Conservation (phyloP, 805 yeast species). For the Lachancea dasiensis region DNA sequence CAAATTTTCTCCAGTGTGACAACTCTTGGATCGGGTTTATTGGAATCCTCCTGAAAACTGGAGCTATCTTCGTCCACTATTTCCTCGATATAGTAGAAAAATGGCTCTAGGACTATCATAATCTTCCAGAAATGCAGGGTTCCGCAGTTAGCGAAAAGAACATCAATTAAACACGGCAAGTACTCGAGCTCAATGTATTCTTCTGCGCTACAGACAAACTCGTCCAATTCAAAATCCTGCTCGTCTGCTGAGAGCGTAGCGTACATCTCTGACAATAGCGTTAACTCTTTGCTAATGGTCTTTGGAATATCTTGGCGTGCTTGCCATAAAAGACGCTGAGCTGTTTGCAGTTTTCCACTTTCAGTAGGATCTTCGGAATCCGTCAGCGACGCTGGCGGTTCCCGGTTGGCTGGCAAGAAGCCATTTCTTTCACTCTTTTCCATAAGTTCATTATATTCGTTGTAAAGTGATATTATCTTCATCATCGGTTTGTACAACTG, state of each 20-base stretch:
- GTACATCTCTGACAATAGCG: slow-evolving; percentile 33
- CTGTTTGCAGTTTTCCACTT: slow-evolving; percentile 27
- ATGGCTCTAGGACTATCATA: slow-evolving; percentile 33
- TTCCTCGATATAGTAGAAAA: slow-evolving; percentile 34
- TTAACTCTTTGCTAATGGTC: slow-evolving; percentile 31
- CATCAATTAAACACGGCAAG: slow-evolving; percentile 30
- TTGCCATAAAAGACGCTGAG: slow-evolving; percentile 30
- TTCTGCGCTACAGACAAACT: slow-evolving; percentile 35
- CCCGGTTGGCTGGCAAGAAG: slow-evolving; percentile 20
- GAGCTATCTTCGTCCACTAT: slow-evolving; percentile 23
- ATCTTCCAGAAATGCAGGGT: slow-evolving; percentile 31
- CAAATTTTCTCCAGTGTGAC: slow-evolving; percentile 34
- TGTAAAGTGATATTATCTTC: slow-evolving; percentile 32
- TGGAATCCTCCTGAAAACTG: slow-evolving; percentile 10
- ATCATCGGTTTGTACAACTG: slow-evolving; percentile 35
- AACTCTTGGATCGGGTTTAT: slow-evolving; percentile 32
- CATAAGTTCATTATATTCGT: slow-evolving; percentile 33
- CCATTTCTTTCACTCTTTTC: slow-evolving; percentile 33
- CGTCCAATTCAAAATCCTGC: slow-evolving; percentile 33
- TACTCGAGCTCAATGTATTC: slow-evolving; percentile 33
- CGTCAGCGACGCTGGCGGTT: slow-evolving; percentile 9
- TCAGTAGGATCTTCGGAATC: slow-evolving; percentile 17
- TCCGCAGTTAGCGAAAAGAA: slow-evolving; percentile 29
- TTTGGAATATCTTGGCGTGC: slow-evolving; percentile 34
- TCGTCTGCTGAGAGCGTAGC: slow-evolving; percentile 33